A percentile compares a stretch with the other conserved stretches of the same genome.
phyloP scores from a whole-genome alignment of 257 asterid species.

The Nicotiana sylvestris region DNA sequence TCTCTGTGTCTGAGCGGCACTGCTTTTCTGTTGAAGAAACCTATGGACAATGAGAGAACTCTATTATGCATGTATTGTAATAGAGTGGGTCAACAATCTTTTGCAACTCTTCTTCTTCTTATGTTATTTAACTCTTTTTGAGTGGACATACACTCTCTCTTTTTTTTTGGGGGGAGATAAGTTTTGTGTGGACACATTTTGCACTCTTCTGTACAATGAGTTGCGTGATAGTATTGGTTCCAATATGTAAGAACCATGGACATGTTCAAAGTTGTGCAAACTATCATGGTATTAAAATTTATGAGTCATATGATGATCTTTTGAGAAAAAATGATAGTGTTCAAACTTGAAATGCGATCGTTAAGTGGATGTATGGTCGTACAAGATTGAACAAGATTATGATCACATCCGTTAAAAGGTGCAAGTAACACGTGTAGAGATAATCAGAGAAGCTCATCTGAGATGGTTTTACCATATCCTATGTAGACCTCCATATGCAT shows the following conservation, averaged over 20 bases:
- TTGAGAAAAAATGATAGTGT: not conserved
- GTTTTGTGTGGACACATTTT: not conserved
- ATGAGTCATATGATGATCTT: not conserved
- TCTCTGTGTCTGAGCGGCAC: not conserved
- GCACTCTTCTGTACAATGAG: not conserved
- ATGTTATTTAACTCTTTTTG: not conserved
- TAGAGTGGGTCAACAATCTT: not conserved
- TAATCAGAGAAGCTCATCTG: not conserved
- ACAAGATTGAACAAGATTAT: not conserved
- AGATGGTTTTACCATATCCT: constrained; percentile 4
- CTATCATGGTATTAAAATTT: not conserved
- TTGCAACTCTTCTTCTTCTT: not conserved
- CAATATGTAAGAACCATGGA: not conserved
- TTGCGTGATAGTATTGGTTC: not conserved
- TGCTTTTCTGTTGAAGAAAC: not conserved
- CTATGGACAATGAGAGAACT: not conserved
- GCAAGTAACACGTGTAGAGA: not conserved
- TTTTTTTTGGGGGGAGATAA: not conserved
- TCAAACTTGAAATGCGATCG: not conserved
- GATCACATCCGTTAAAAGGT: not conserved
- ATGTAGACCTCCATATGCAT: not conserved
- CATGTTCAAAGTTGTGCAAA: not conserved
- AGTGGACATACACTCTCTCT: not conserved
- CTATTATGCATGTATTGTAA: not conserved
- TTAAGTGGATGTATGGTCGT: not conserved